Base-by-base conservation (phyloP, 2,329 filamentous ascomycete species). In the Sarocladiaceae sp. region DNA sequence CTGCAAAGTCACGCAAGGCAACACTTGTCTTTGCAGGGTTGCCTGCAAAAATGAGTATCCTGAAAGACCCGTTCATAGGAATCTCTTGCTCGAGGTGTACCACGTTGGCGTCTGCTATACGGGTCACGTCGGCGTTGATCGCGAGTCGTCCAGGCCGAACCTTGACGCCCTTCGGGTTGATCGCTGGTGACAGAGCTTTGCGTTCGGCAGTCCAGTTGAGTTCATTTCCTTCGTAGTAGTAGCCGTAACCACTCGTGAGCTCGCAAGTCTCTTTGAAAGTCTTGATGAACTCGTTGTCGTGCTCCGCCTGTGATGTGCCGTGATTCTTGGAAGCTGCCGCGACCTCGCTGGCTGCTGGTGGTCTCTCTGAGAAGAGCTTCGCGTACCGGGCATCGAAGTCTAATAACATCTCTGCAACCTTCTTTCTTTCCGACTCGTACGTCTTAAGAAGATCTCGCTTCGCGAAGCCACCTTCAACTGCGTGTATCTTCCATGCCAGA, bases 401-500 rank as follows among this genome's bases (percentile, higher is more conserved):
- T 11, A 96, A 73, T 1, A 96, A 76, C 10, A 79, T 85, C 64
- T 95, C 85, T 4, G 91, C 91, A 33, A 94, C 83, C 46, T 84
- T 74, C 60, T 87, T 90, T 46, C 90, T 83, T 65, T 96, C 90
- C 2, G 76, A 73, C 66, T 96, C 88, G 61, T 96, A 97, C 0
- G 90, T 93, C 49, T 82, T 78, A 42, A 97, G 75, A 15, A 93
- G 73, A 3, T 78, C 77, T 48, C 86, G 83, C 23, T 81, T 68
- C 1, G 88, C 87, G 53, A 95, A 87, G 11, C 88, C 88, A 20
- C 76, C 74, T 60, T 95, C 89, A 9, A 96, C 91, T 27, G 86
- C 82, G 59, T 95, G 90, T 43, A 96, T 86, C 69, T 97, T 97
- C 90, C 90, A 97, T 6, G 90, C 90, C 32, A 97, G 72, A 62